These are phyloP conservation scores for Amoeboaphelidium protococcarum DNA, from an alignment of 371 early-diverging fungal genomes.

Conservation along the genomic window DNA sequence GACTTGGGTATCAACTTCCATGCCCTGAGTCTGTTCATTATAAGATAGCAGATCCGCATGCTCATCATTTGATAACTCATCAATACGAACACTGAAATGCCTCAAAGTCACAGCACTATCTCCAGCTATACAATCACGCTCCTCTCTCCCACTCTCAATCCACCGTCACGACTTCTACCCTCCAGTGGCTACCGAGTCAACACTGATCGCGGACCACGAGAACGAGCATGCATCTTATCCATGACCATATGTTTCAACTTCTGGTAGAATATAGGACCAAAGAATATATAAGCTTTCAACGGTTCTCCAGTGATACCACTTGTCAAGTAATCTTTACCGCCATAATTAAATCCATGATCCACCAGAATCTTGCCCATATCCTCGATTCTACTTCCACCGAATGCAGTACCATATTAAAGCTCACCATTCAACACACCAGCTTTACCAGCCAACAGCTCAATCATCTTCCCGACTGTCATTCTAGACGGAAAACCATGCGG, in stretches of 20 bases:
- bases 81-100: no score
- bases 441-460: conserved; percentile 93
- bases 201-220: conserved; percentile 80
- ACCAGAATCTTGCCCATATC: conserved; percentile 84
- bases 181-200: conserved; percentile 96
- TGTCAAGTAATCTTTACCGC: conserved; percentile 97
- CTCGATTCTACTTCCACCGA: conserved; percentile 83
- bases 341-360: conserved; percentile 87
- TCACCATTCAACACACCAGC: conserved; percentile 85
- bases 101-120: no score
- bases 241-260: conserved; percentile 99
- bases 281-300: conserved; percentile 84
- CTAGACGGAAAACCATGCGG: conserved; percentile 99
- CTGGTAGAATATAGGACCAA: conserved; percentile 96
- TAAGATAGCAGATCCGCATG: no score
- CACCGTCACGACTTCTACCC: conserved; percentile 94
- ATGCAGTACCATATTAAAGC: conserved; percentile 88
- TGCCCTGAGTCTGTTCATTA: no score
- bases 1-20: neutral
- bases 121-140: conserved; percentile 91
- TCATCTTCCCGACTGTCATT: conserved; percentile 99
- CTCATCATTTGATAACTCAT: no score
- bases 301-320: conserved; percentile 80
- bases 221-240: conserved; percentile 98
- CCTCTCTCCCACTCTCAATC: conserved; percentile 96